Base-by-base conservation (phyloP, 2,329 filamentous ascomycete genomes). In the Parastagonospora nodorum region DNA sequence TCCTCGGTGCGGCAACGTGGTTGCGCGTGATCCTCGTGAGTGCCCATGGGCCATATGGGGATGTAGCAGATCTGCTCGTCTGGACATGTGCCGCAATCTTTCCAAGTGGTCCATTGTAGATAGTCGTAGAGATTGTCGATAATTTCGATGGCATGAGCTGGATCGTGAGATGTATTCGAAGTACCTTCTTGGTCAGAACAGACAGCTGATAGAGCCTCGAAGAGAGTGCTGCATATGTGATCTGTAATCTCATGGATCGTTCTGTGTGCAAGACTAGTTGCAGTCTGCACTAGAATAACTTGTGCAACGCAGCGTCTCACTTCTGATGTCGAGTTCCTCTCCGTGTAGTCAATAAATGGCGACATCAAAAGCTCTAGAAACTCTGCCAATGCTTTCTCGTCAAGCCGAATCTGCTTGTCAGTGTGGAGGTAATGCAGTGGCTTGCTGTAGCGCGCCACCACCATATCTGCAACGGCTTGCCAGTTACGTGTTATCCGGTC, bases 401-500 rank as follows among this genome's bases (percentile, higher is more conserved):
- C 30, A 42, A 36, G 27, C 43, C 69, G 46, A 47, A 71, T 35
- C 42, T 47, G 8, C 39, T 32, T 7, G 27, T 49, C 33, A 19
- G 51, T 51, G 27, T 56, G 50, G 15, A 77, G 56, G 44, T 70
- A 64, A 36, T 72, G 69, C 27, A 92, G 71, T 19, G 84, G 77
- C 29, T 81, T 74, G 4, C 80, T 79, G 60, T 88, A 90, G 1
- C 88, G 80, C 4, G 77, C 68, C 4, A 89, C 77, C 4, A 92
- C 75, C 77, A 88, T 80, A 60, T 92, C 89, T 0, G 81, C 78
- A 1, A 88, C 75, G 0, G 74, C 79, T 64, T 91, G 88, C 89
- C 89, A 92, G 60, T 89, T 75, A 8, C 37, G 55, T 7, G 42
- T 45, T 12, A 49, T 39, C 44, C 52, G 51, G 14, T 58, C 43